Conservation (phyloP, 306 rosid genomes). For the Medicago ruthenica region DNA sequence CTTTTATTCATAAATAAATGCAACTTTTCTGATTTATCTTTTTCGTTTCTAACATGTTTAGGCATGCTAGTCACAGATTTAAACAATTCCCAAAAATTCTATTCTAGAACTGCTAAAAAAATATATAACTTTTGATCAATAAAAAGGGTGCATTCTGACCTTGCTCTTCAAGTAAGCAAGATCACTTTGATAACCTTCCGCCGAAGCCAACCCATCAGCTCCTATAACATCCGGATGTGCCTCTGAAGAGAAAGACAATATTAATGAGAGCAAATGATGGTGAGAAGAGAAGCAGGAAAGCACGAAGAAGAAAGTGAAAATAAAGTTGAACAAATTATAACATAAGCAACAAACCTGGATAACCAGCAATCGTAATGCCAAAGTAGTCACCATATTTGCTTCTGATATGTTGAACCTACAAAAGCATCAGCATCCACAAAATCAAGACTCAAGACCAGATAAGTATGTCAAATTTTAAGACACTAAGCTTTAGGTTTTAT, state of each 20-base stretch:
- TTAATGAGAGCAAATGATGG: slow-evolving; percentile 25
- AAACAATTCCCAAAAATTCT: slow-evolving; percentile 17
- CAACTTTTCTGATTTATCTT: slow-evolving; percentile 19
- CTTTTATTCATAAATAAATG: slow-evolving; percentile 7
- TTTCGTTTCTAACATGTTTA: slow-evolving; percentile 10
- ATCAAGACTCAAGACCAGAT: slow-evolving; percentile 33
- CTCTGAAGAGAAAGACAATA: slow-evolving; percentile 57
- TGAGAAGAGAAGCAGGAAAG: slow-evolving; percentile 19
- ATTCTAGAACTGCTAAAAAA: slow-evolving; percentile 14
- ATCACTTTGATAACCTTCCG: slow-evolving; percentile 77
- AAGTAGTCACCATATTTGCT: slow-evolving; percentile 84
- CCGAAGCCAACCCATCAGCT: slow-evolving; percentile 72
- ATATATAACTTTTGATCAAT: slow-evolving; percentile 1
- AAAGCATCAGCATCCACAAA: slow-evolving; percentile 25
- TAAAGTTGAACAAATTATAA: slow-evolving; percentile 28
- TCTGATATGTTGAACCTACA: slow-evolving; percentile 83
- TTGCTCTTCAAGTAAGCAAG: slow-evolving; percentile 86
- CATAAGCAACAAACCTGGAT: slow-evolving; percentile 71
- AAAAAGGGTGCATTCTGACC: slow-evolving; percentile 50
- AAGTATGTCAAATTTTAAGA: slow-evolving; percentile 30
- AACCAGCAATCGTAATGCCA: slow-evolving; percentile 95
- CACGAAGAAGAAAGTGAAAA: background rate
- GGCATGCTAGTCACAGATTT: background rate
- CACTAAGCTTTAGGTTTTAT: slow-evolving; percentile 20
- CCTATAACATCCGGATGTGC: slow-evolving; percentile 90